These are phyloP conservation scores for Macadamia tetraphylla DNA, from an alignment of 164 flowering plant species.

Conservation along the genomic window DNA sequence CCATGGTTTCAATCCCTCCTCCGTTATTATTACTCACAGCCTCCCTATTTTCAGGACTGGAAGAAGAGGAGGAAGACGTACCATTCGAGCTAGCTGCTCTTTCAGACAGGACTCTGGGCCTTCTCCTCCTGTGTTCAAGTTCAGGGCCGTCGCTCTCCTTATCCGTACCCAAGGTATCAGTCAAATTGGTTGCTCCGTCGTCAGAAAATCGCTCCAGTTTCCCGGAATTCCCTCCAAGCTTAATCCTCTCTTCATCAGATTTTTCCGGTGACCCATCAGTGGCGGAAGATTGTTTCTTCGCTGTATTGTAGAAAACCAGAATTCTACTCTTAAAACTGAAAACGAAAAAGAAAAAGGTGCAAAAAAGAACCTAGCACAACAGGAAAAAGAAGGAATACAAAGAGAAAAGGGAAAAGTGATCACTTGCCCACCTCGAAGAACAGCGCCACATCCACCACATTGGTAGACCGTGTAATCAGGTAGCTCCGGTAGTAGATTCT, in stretches of 20 bases:
- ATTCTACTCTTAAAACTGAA: slow-evolving; percentile 11
- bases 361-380: slow-evolving; percentile 1
- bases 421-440: slow-evolving; percentile 41
- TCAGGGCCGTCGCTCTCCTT: slow-evolving; percentile 20
- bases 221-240: slow-evolving; percentile 14
- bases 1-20: slow-evolving; percentile 9
- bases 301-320: slow-evolving; percentile 26
- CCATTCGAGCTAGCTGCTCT: slow-evolving; percentile 6
- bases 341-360: slow-evolving; percentile 3
- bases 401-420: slow-evolving; percentile 1
- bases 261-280: slow-evolving; percentile 25
- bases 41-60: slow-evolving; percentile 11
- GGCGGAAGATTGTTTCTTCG: slow-evolving; percentile 19
- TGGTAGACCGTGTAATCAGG: slow-evolving; percentile 39
- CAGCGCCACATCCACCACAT: slow-evolving; percentile 61
- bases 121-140: slow-evolving; percentile 12
- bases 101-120: slow-evolving; percentile 6
- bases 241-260: slow-evolving; percentile 26
- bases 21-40: slow-evolving; percentile 5
- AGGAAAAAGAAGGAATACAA: neutral
- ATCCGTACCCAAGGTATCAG: slow-evolving; percentile 18
- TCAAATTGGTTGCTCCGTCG: slow-evolving; percentile 3
- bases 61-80: slow-evolving; percentile 16
- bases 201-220: slow-evolving; percentile 11
- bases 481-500: slow-evolving; percentile 46